Evolutionary conservation across 2,329 filamentous ascomycete genomes (phyloP), one percentile per base, ranked within the genome.

Genomic region (Ceratocystis ficicola): DNA sequence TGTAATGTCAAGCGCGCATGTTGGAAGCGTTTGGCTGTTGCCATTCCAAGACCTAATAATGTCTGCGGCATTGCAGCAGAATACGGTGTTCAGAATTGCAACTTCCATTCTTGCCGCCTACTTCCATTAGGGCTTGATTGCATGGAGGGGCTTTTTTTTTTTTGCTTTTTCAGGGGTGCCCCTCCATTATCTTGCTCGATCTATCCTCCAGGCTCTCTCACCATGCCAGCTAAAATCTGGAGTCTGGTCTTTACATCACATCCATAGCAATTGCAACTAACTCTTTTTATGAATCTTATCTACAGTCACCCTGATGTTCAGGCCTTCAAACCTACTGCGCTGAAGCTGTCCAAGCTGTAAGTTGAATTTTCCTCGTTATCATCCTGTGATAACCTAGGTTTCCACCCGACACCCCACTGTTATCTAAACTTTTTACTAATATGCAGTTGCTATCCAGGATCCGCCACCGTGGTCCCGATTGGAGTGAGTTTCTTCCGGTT

Each of bases 391-490:
- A 28, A 28, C 25, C n/a, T 10, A 17, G 17, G 28, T 46, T 46
- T n/a, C 61, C 41, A 63, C 44, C 7, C 44, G n/a, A 50, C 50
- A 41, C 22, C 44, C 41, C 36, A 44, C 55, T 36, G 36, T 55
- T 62, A 57, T 46, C 60, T 48, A 48, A n/a, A 32, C 52, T 41
- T 25, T 65, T 67, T 63, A 65, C 57, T 67, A 65, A 68, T 60
- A 63, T 46, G n/a, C 57, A 20, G 44, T 52, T 63, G 62, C 44
- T 52, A 25, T 28, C 50, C 75, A 95, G 90, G 75, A 84, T 96
- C 74, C 91, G 95, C 73, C 94, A 99, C 79, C 87, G 94, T 77
- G 94, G 94, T 72, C 94, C 94, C 73, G 94, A 99, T 81, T 99
- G 94, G 94, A 96, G 90, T 94, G 81, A 87, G 89, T 84, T 72